Evolutionary conservation across 2,329 filamentous ascomycete genomes (phyloP).

Genomic region (Diaporthe helianthi): DNA sequence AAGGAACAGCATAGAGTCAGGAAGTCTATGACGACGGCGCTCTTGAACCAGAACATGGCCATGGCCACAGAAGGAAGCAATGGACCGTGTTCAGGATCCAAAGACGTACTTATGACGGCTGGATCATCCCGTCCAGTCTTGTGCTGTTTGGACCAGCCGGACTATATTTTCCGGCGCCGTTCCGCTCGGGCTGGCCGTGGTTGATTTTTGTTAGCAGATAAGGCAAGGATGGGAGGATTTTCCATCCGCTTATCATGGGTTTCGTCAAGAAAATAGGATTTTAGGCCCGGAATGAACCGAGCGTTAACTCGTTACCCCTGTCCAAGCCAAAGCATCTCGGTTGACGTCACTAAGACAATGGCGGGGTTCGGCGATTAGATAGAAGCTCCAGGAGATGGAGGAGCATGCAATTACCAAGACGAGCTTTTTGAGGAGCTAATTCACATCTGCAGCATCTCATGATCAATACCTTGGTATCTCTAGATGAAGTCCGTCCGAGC

Average conservation of each 20-base stretch:
- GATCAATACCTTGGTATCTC: not conserved
- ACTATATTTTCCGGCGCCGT: slow-evolving; percentile 2
- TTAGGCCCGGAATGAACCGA: slow-evolving; percentile 11
- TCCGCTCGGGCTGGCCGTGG: not conserved
- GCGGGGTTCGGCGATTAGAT: slow-evolving; percentile 20
- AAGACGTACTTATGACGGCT: not conserved
- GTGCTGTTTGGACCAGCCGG: not conserved
- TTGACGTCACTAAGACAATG: slow-evolving; percentile 12
- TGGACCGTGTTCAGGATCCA: not conserved
- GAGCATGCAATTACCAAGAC: not conserved
- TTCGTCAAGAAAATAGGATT: not conserved
- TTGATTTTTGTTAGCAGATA: not conserved
- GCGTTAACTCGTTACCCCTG: not conserved
- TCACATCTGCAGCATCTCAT: not conserved
- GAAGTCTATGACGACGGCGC: slow-evolving; percentile 11
- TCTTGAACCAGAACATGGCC: not conserved
- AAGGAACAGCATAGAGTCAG: not conserved
- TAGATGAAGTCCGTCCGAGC: slow-evolving; percentile 43
- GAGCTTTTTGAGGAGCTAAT: not conserved
- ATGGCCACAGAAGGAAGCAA: not conserved
- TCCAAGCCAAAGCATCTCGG: not conserved
- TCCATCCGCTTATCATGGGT: not conserved
- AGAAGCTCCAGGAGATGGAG: not conserved
- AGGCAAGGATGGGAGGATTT: not conserved
- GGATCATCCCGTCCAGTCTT: not conserved